Evolutionary conservation across 176 grass and related monocot species (phyloP).

Genomic region (Musa acuminata): DNA sequence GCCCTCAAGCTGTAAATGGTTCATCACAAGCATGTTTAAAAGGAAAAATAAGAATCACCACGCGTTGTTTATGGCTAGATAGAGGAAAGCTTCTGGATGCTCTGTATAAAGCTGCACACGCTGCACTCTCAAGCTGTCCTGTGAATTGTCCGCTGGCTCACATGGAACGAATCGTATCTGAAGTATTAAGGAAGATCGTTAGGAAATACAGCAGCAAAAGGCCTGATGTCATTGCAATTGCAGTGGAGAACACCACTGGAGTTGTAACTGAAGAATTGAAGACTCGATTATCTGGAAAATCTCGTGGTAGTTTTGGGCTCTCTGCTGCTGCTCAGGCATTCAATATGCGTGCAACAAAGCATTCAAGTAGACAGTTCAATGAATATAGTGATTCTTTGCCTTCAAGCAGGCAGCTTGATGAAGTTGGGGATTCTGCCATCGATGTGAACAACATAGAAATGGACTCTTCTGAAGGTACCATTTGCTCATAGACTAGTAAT

Average conservation of each 20-base stretch:
- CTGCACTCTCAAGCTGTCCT: slow-evolving; percentile 86
- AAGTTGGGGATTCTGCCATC: slow-evolving; percentile 28
- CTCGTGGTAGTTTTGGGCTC: slow-evolving; percentile 12
- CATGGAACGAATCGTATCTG: slow-evolving; percentile 82
- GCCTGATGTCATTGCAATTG: slow-evolving; percentile 74
- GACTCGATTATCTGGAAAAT: slow-evolving; percentile 51
- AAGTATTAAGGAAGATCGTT: slow-evolving; percentile 91
- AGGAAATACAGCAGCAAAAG: slow-evolving; percentile 92
- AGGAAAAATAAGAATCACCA: slow-evolving; percentile 93
- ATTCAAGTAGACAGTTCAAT: slow-evolving; percentile 20
- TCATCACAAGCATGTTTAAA: slow-evolving; percentile 55
- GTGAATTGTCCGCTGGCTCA: slow-evolving; percentile 75
- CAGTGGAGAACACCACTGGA: slow-evolving; percentile 47
- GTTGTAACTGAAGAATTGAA: slow-evolving; percentile 39
- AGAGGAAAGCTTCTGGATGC: slow-evolving; percentile 84
- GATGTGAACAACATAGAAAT: slow-evolving; percentile 30
- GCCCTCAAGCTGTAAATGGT: slow-evolving; percentile 50
- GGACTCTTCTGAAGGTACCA: slow-evolving; percentile 45
- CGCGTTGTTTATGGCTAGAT: slow-evolving; percentile 92
- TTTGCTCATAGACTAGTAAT: neutral
- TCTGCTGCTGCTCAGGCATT: slow-evolving; percentile 15
- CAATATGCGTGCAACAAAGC: slow-evolving; percentile 34
- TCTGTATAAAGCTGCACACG: slow-evolving; percentile 78
- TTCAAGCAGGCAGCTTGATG: slow-evolving; percentile 25
- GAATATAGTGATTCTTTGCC: slow-evolving; percentile 29